A percentile compares a stretch with the other conserved stretches of the same genome.
Conservation (phyloP, 495 filamentous ascomycete genomes). For the Penicillium diatomitis region DNA sequence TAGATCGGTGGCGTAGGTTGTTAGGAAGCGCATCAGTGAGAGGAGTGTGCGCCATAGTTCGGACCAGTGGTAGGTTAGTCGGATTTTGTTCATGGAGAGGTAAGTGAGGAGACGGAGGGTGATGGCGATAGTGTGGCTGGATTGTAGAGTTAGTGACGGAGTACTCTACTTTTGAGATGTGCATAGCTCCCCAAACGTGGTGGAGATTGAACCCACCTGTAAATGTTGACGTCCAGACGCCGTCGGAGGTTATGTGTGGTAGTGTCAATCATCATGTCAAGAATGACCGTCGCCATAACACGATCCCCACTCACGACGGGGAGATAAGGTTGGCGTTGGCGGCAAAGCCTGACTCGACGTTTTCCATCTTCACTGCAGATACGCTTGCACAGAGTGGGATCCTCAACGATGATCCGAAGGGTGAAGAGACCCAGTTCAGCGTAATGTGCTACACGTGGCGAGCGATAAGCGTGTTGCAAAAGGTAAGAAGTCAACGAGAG, state of each 20-base stretch:
- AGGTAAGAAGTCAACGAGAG: conserved; percentile 88
- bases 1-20: conserved; percentile 71
- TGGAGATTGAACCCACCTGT: conserved; percentile 40
- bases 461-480: conserved; percentile 85
- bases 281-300: conserved; percentile 58
- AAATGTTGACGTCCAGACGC: conserved; percentile 74
- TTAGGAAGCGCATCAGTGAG: conserved; percentile 83
- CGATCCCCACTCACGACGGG: conserved; percentile 64
- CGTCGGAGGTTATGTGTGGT: conserved; percentile 90
- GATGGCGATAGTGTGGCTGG: conserved; percentile 54
- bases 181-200: not conserved
- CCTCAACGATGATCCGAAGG: conserved; percentile 81
- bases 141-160: not conserved
- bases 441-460: conserved; percentile 66
- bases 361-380: conserved; percentile 77
- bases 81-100: conserved; percentile 67
- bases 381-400: conserved; percentile 71
- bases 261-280: conserved; percentile 81
- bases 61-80: conserved; percentile 86
- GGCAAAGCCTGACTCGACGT: conserved; percentile 69
- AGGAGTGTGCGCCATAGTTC: conserved; percentile 88
- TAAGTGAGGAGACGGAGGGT: conserved; percentile 74
- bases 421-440: conserved; percentile 73
- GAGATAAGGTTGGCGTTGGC: conserved; percentile 83
- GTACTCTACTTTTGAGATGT: not conserved